Evolutionary conservation across 441 rosid species (phyloP).

Genomic region (Viola pubescens): DNA sequence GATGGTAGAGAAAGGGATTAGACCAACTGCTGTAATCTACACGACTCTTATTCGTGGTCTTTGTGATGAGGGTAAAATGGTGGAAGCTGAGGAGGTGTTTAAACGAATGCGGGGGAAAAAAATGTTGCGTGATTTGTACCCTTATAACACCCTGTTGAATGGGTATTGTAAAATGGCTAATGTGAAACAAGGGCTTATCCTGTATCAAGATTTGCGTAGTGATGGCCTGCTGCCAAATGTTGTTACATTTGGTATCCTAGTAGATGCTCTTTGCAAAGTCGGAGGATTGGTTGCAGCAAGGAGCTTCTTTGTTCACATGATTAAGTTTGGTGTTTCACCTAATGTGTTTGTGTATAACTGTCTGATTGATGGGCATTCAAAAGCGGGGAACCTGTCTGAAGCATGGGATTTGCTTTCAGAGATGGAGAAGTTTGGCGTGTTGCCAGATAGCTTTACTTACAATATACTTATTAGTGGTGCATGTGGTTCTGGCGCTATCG

Average conservation of each 20-base stretch:
- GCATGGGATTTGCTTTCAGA: neutral
- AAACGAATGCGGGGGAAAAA: slow-evolving; percentile 33
- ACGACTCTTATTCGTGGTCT: slow-evolving; percentile 45
- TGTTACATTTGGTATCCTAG: slow-evolving; percentile 44
- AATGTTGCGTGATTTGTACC: slow-evolving; percentile 46
- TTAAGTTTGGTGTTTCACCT: slow-evolving; percentile 40
- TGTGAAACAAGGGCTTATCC: slow-evolving; percentile 29
- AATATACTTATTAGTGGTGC: slow-evolving; percentile 49
- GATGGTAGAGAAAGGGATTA: slow-evolving; percentile 38
- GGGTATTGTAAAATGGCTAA: slow-evolving; percentile 46
- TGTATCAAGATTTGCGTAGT: slow-evolving; percentile 36
- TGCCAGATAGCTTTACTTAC: slow-evolving; percentile 50
- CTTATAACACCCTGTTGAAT: slow-evolving; percentile 45
- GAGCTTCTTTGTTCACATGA: slow-evolving; percentile 43
- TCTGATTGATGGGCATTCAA: neutral
- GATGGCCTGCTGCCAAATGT: slow-evolving; percentile 41
- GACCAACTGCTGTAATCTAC: slow-evolving; percentile 46
- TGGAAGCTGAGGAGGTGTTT: slow-evolving; percentile 42
- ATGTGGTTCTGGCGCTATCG: slow-evolving; percentile 28
- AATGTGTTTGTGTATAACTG: neutral
- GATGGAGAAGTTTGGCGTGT: slow-evolving; percentile 18
- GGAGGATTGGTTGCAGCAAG: slow-evolving; percentile 38
- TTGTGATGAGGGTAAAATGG: slow-evolving; percentile 36
- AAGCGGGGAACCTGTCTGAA: neutral
- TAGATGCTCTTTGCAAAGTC: slow-evolving; percentile 55